Evolutionary conservation across 768 basidiomycete species (phyloP).

Genomic region (Auricularia cornea): DNA sequence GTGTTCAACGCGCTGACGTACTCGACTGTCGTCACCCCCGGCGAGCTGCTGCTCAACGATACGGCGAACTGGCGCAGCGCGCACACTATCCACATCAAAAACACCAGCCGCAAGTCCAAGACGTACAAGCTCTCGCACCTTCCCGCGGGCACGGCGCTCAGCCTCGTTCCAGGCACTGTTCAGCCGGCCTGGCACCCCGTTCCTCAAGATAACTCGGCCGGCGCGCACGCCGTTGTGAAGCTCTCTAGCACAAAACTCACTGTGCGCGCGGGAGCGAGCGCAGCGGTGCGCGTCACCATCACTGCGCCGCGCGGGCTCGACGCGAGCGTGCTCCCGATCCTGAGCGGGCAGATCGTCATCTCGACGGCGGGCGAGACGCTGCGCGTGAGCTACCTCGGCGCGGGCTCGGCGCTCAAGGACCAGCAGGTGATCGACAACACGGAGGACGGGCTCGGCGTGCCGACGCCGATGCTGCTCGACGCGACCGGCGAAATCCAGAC

Average conservation of each 20-base stretch:
- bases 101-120: neutral
- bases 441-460: neutral
- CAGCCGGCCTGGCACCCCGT: neutral
- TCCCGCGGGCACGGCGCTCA: slow-evolving; percentile 21
- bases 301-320: neutral
- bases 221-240: slow-evolving; percentile 5
- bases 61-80: slow-evolving; percentile 20
- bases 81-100: slow-evolving; percentile 1
- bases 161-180: slow-evolving; percentile 11
- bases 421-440: neutral
- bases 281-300: neutral
- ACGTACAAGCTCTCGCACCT: slow-evolving; percentile 19
- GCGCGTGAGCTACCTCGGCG: slow-evolving; percentile 2
- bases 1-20: slow-evolving; percentile 27
- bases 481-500: neutral
- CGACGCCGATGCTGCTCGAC: neutral
- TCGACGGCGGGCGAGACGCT: slow-evolving; percentile 4
- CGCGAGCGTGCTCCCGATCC: neutral
- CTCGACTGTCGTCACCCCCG: slow-evolving; percentile 22
- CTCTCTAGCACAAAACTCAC: slow-evolving; percentile 4
- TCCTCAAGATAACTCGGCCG: slow-evolving; percentile 4
- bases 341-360: neutral
- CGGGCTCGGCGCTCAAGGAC: neutral
- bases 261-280: slow-evolving; percentile 14
- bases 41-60: slow-evolving; percentile 31